phyloP scores from a whole-genome alignment of 2,329 filamentous ascomycete genomes.

The Penicillium sp. region DNA sequence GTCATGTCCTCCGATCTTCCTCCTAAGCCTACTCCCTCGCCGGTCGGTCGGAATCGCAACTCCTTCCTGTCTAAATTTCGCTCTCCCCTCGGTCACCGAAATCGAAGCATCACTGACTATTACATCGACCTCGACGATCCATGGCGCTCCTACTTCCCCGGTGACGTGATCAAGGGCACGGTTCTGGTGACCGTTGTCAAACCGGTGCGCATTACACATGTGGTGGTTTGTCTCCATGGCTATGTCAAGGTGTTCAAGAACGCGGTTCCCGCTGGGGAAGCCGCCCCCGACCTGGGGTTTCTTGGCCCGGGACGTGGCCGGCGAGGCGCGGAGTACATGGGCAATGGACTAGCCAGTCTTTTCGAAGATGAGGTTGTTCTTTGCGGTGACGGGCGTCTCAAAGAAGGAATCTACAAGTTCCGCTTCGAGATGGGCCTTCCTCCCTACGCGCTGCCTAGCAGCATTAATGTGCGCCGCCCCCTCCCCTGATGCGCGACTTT shows the following conservation, averaged over 20 bases:
- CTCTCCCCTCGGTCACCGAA: conserved; percentile 52
- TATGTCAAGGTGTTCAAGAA: conserved; percentile 66
- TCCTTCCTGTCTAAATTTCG: conserved; percentile 55
- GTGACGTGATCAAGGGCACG: conserved; percentile 60
- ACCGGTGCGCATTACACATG: conserved; percentile 61
- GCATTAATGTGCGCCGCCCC: conserved; percentile 75
- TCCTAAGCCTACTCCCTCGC: conserved; percentile 32
- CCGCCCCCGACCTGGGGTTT: conserved; percentile 48
- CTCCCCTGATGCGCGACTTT: background rate
- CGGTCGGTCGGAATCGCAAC: conserved; percentile 41
- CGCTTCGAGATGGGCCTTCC: conserved; percentile 64
- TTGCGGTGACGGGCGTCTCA: conserved; percentile 62
- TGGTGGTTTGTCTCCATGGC: conserved; percentile 62
- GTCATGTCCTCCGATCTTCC: conserved; percentile 44
- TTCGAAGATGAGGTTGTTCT: conserved; percentile 65
- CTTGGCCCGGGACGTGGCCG: conserved; percentile 56
- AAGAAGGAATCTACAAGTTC: conserved; percentile 65
- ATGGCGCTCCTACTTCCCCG: conserved; percentile 61
- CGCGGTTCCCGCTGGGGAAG: conserved; percentile 56
- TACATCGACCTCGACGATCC: conserved; percentile 62
- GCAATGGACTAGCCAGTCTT: conserved; percentile 62
- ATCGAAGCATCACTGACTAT: conserved; percentile 60
- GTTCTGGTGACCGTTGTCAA: conserved; percentile 60
- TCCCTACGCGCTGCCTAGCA: conserved; percentile 66
- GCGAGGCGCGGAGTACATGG: conserved; percentile 55